Base-by-base conservation (phyloP, 805 yeast genomes). In the Candida xiaguanensis region DNA sequence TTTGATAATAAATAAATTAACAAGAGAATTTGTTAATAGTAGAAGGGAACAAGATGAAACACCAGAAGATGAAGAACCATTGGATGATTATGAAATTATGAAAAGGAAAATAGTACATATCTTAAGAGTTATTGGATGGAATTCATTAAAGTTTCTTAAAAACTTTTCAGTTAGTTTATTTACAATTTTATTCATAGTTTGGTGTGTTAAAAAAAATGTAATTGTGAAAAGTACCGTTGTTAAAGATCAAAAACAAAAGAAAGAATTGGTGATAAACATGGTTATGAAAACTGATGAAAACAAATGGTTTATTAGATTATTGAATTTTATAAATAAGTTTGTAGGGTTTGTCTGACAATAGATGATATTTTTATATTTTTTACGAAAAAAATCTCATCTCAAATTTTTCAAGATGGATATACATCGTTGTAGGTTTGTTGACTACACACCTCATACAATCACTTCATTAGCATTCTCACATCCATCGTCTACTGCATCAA, bases 341-440 rank as follows among this genome's bases (percentile, higher is more conserved):
- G 70, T 68, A 9, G 72, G 73, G 5, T 67, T 68, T 53, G 70
- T 66, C 19, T 59, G 44, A n/a, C 5, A 15, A 13, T 8, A 15
- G 9, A 8, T 8, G 9, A 16, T 11, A 22, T 22, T 22, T 23
- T 17, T 30, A 13, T n/a, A 16, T 18, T 28, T 15, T 15, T 7
- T 8, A 11, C 24, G 24, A 18, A 34, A 26, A 23, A 25, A 34
- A 34, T 18, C 38, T 34, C 31, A 34, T 34, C 38, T 34, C 31
- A 26, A 16, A 7, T 7, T 26, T 26, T 19, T 11, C 17, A 51
- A 18, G 33, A 81, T 85, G 85, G 81, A 83, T 56, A 76, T 91
- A 48, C 97, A 91, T 61, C 78, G 97, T 54, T 85, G 96, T 59
- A 74, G 96, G 39, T 91, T 93, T 64, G 88, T 89, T 61, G 96